Evolutionary conservation across 2,329 filamentous ascomycete species (phyloP), one percentile per base, ranked within the genome.

Genomic region (Diaporthe citriasiana): DNA sequence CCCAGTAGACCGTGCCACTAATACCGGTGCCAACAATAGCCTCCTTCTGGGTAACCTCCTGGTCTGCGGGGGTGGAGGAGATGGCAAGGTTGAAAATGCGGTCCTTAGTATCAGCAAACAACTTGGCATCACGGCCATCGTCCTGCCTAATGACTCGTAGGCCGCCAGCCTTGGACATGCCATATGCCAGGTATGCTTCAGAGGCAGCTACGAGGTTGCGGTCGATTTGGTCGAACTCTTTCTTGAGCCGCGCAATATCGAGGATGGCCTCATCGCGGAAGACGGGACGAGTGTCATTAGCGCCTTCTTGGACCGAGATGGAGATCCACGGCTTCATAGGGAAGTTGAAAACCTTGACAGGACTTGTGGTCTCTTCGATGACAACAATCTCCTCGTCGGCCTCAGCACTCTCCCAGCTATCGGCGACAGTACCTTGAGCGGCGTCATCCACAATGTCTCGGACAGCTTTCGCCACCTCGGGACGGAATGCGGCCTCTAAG

Each of bases 201-300:
- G 95, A 96, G 25, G 96, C 95, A 7, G 95, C 93, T 66, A 96
- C 96, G 42, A 99, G 89, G 76, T 95, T 97, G 77, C 97, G 94
- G 81, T 99, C 97, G 76, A 98, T 93, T 84, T 98, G 97, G 80
- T 99, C 97, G 79, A 98, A 98, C 7, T 98, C 95, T 85, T 98
- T 98, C 88, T 98, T 98, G 77, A 98, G 88, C 73, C 95, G 91
- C 69, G 97, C 96, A 81, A 99, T 97, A 78, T 98, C 95, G 87
- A 98, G 94, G 79, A 98, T 92, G 56, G 93, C 90, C 77, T 96
- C 93, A 73, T 94, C 91, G 50, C 93, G 92, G 82, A 98, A 92
- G 68, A 88, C 84, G 4, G 92, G 88, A 22, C 90, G 89, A 35
- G 87, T 82, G 74, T 91, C 87, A 19, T 89, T 83, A 74, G 88